Base-by-base conservation (phyloP, 768 basidiomycete genomes). In the Tylopilus balloui region DNA sequence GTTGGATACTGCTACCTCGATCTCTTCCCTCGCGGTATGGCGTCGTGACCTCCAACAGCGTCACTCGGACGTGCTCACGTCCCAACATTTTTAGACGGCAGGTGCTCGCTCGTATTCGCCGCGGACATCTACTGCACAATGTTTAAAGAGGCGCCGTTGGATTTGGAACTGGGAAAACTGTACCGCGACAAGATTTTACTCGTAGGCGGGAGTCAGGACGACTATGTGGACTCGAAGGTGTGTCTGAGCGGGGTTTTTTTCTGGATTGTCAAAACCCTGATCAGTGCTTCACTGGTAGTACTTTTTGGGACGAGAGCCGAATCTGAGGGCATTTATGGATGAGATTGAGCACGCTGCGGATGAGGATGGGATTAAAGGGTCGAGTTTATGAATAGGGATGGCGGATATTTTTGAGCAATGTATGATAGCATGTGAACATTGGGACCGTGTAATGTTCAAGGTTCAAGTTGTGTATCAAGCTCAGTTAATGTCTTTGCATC, bases 1-100 rank as follows among this genome's bases (percentile, higher is more conserved):
- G 62, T 92, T n/a, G 92, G 92, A 2, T 86, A 90, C 66, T 88
- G 88, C 62, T 90, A 90, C 59, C 84, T 94, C 21, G 92, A 94
- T 60, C 77, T 94, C 36, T 92, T 86, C 75, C 89, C 89, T 48
- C 81, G 90, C 20, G 77, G 88, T 88, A 63, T 10, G 69, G 68
- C 5, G 7, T 32, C 14, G 5, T 19, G 23, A 32, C 7, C 4
- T 3, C 3, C 17, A 4, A 1, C 12, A 12, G 2, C 7, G 9
- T 19, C 6, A 3, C 15, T 21, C 6, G 15, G 11, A 50, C 32
- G 17, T 0, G 17, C 41, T 62, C 47, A 53, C 20, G 2, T 31
- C 41, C 24, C 23, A 11, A 31, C 7, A 9, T n/a, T 6, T 54
- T 5, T 52, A 88, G 87, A 74, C 40, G 76, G 76, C 41, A 92